phyloP scores from a whole-genome alignment of 192 early-diverging fungal genomes.

The Linnemannia zychae region DNA sequence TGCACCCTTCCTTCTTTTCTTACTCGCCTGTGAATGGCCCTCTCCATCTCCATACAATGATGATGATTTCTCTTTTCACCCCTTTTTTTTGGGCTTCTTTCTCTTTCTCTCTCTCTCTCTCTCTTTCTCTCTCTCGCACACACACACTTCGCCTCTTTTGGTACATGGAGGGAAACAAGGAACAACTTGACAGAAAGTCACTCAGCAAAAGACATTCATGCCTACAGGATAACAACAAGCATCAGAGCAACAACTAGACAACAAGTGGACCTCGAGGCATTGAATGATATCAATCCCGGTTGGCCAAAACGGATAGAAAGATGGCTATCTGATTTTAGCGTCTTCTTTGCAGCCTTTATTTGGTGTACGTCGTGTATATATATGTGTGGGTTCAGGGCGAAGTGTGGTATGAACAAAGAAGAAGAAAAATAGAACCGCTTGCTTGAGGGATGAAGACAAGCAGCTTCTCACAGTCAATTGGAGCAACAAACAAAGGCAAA shows the following conservation, averaged over 20 bases:
- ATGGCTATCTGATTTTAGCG: not conserved
- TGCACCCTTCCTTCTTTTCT: not conserved
- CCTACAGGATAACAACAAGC: not conserved
- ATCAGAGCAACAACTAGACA: not conserved
- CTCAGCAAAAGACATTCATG: not conserved
- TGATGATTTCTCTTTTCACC: not conserved
- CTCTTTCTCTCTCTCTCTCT: not conserved
- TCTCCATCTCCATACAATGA: not conserved
- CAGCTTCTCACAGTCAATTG: too few relatives aligned
- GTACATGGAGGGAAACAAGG: not conserved
- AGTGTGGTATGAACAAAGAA: too few relatives aligned
- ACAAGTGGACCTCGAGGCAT: not conserved
- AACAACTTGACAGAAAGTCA: not conserved
- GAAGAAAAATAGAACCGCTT: too few relatives aligned
- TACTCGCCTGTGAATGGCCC: not conserved
- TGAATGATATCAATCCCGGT: conserved; percentile 1
- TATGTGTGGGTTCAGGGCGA: too few relatives aligned
- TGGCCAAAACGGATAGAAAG: not conserved
- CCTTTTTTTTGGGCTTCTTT: not conserved
- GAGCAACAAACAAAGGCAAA: too few relatives aligned
- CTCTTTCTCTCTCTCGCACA: too few relatives aligned
- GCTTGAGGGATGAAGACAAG: too few relatives aligned
- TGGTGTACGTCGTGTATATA: not conserved
- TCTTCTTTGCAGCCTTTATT: not conserved
- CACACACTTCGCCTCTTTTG: too few relatives aligned